Evolutionary conservation across 2,329 filamentous ascomycete genomes (phyloP).

Genomic region (Aspergillus piperis): DNA sequence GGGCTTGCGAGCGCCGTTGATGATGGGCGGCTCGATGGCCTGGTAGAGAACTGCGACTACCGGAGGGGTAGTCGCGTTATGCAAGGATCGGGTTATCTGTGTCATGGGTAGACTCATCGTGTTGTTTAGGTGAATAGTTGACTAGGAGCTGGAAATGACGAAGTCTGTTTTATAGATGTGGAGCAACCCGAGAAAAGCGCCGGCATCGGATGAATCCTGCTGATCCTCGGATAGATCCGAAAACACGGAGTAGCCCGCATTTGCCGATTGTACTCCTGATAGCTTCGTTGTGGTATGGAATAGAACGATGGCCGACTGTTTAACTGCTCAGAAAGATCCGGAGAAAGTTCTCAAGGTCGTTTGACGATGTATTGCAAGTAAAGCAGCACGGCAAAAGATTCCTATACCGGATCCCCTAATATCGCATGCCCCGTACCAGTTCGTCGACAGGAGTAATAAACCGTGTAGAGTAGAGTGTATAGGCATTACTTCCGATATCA

Average conservation of each 20-base stretch:
- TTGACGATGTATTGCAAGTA: too few species aligned
- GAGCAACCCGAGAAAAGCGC: background rate
- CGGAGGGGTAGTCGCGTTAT: background rate
- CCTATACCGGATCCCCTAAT: too few species aligned
- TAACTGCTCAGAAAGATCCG: too few species aligned
- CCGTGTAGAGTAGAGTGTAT: too few species aligned
- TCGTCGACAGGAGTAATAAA: too few species aligned
- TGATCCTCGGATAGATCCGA: background rate
- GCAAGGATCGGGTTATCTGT: background rate
- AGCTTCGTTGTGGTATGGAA: too few species aligned
- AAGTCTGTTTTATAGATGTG: background rate
- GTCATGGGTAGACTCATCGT: background rate
- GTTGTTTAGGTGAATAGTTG: background rate
- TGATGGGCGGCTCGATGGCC: slow-evolving; percentile 49
- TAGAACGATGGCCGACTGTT: too few species aligned
- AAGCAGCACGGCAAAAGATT: too few species aligned
- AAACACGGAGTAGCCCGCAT: background rate
- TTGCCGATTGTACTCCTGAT: too few species aligned
- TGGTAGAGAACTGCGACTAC: slow-evolving; percentile 52
- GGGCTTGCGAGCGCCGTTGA: slow-evolving; percentile 52
- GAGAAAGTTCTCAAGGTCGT: too few species aligned
- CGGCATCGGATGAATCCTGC: background rate
- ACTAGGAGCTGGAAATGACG: background rate
- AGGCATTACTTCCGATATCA: too few species aligned
- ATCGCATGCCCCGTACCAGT: too few species aligned